These are phyloP conservation scores for Tetragonia tetragonoides DNA, from an alignment of 148 eudicot species.

Conservation along the genomic window DNA sequence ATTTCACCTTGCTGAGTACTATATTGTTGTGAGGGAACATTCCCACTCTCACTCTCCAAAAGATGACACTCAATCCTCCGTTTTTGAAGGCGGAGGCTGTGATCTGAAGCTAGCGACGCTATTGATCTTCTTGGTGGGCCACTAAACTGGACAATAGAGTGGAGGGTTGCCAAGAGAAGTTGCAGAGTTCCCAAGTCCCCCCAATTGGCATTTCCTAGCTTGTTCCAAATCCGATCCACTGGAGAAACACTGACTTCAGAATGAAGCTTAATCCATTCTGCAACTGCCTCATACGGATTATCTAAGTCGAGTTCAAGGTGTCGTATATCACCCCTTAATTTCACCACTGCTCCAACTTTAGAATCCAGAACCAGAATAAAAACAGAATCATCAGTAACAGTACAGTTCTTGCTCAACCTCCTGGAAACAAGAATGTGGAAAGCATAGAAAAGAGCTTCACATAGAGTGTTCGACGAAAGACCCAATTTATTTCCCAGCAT, in stretches of 20 bases:
- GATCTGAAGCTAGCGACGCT: constrained; percentile 62
- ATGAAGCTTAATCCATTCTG: constrained; percentile 63
- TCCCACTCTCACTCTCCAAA: constrained; percentile 31
- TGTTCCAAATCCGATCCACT: constrained; percentile 74
- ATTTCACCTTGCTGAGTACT: constrained; percentile 44
- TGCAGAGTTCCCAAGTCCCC: constrained; percentile 70
- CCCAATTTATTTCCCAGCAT: constrained; percentile 51
- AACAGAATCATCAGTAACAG: constrained; percentile 39
- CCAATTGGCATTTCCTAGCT: constrained; percentile 81
- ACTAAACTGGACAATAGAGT: constrained; percentile 57
- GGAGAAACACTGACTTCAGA: constrained; percentile 60
- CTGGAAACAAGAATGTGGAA: constrained; percentile 67
- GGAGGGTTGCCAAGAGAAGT: constrained; percentile 56
- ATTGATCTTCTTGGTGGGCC: constrained; percentile 73
- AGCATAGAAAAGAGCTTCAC: constrained; percentile 75
- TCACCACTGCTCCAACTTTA: constrained; percentile 66
- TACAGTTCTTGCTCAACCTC: constrained; percentile 46
- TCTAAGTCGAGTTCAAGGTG: constrained; percentile 50
- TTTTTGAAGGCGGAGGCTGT: constrained; percentile 69
- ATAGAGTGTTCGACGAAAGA: constrained; percentile 48
- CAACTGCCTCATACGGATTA: constrained; percentile 52
- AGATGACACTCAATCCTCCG: constrained; percentile 56
- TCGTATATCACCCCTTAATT: constrained; percentile 56
- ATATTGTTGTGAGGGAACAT: constrained; percentile 37
- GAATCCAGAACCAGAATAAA: constrained; percentile 65